Evolutionary conservation across 805 yeast species (phyloP).

Genomic region (Metschnikowia baotianmanensis): DNA sequence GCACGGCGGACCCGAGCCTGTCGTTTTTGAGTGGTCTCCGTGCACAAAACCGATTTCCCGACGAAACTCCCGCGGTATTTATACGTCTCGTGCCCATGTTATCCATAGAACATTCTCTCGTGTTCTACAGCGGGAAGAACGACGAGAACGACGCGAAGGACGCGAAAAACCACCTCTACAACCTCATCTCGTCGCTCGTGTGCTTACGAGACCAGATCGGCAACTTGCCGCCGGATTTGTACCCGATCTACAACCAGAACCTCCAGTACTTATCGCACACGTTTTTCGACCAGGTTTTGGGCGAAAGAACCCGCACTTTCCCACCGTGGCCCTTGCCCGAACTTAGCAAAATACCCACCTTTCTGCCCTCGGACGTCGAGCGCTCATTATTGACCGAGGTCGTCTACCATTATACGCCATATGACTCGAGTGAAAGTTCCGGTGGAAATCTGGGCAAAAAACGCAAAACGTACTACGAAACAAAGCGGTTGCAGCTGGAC

Average conservation of each 20-base stretch:
- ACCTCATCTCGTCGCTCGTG: conserved; percentile 77
- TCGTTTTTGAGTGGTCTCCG: conserved; percentile 30
- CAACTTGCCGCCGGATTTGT: conserved; percentile 70
- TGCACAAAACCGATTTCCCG: conserved; percentile 27
- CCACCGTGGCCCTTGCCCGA: conserved; percentile 79
- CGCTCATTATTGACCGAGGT: conserved; percentile 73
- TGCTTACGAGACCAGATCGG: conserved; percentile 83
- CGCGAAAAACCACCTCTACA: conserved; percentile 48
- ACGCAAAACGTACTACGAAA: conserved; percentile 49
- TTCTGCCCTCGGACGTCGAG: conserved; percentile 74
- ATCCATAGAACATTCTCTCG: conserved; percentile 78
- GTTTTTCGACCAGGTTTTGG: conserved; percentile 51
- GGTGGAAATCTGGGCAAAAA: conserved; percentile 20
- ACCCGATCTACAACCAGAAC: conserved; percentile 70
- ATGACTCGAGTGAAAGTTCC: conserved; percentile 42
- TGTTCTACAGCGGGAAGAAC: conserved; percentile 37
- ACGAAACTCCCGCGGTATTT: conserved; percentile 45
- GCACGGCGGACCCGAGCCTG: conserved; percentile 47
- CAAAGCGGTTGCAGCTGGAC: conserved; percentile 61
- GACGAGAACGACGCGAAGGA: conserved; percentile 27
- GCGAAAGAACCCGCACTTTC: conserved; percentile 16
- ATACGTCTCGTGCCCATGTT: conserved; percentile 72
- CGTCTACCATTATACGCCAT: conserved; percentile 54
- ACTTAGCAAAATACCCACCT: conserved; percentile 59
- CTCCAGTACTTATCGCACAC: conserved; percentile 54